Base-by-base conservation (phyloP, 2,329 filamentous ascomycete species). In the Fusarium penzigii region DNA sequence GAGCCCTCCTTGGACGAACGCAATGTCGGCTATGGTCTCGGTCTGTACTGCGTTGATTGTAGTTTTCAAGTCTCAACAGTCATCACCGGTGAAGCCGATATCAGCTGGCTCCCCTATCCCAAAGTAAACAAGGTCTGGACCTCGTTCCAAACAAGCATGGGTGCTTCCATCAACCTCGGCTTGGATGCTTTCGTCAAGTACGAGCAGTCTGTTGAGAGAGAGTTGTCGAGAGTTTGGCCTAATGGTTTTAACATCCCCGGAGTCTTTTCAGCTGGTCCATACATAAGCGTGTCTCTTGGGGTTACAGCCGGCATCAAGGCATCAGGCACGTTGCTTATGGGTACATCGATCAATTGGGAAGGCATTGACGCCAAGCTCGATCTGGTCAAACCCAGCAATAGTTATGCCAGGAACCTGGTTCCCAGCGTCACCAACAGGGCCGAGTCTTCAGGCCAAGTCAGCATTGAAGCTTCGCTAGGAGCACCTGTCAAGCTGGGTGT, bases 1-100 rank as follows among this genome's bases (percentile, higher is more conserved):
- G 20, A 25, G 17, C 42, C 41, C 17, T 40, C 17, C 2, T 16
- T 39, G 13, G 39, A 36, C 5, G 46, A 49, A 14, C 49, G 45
- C 16, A 42, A 29, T n/a, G 13, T 29, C 6, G 16, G 25, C 32
- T 49, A 38, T 6, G 51, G 51, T 11, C 20, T 41, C 16, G 51
- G 43, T 13, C 36, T 53, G 9, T 53, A 46, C 42, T 53, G 51
- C 16, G 51, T 53, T 9, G 51, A 53, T 16, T 53, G 51, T 39
- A 44, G 51, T 29, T 34, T 53, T 46, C 8, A 2, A 2, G 46
- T 46, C 2, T 41, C 25, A 6, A 20, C 39, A 2, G 36, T 13
- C 4, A 29, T 53, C 6, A 25, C 7, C 8, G 46, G 51, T 29
- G 43, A 49, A 13, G 34, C 48, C 17, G 36, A 41, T 11, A 45